Base-by-base conservation (phyloP, 1,284 basidiomycete genomes). In the Tetrapyrgos nigripes region DNA sequence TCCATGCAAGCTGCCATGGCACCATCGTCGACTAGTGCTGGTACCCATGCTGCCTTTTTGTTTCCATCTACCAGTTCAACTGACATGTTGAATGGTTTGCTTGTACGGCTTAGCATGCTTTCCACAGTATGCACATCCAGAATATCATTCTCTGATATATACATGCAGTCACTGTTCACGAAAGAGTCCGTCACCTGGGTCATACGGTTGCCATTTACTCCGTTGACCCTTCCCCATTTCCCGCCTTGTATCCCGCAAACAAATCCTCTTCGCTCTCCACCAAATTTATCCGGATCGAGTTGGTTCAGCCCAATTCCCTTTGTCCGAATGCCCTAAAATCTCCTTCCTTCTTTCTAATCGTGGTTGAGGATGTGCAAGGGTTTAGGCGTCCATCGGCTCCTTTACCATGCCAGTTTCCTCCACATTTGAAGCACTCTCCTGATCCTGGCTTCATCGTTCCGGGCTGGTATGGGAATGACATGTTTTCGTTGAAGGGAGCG, bases 1-100 rank as follows among this genome's bases (percentile, higher is more conserved):
- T 64, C 64, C 52, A 76, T 68, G 3, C 66, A 69, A 14, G 62
- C 68, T 0, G 70, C 62, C 69, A 74, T 72, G 1, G 69, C 68
- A 0, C 72, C 72, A 23, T 69, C 67, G 43, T 76, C 70, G 6
- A 74, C 60, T 31, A 69, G 40, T 1, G 58, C 55, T 14, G 0
- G 47, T 55, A n/a, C n/a, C n/a, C 19, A 46, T 45, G 4, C 59
- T 47, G 1, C 50, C 59, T 52, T 19, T 37, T 55, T 35, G 1
- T 45, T 11, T 3, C 24, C 47, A 28, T 56, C 55, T 1, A 21
- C 35, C n/a, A 57, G 28, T 19, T 44, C 24, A 1, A 57, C 24
- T 9, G 5, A 29, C 17, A 29, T 19, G 3, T 5, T 29, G 29
- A 57, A 57, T n/a, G n/a, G n/a, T n/a, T n/a, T n/a, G n/a, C n/a